Base-by-base conservation (phyloP, 805 yeast species). In the Suhomyces vadensis region DNA sequence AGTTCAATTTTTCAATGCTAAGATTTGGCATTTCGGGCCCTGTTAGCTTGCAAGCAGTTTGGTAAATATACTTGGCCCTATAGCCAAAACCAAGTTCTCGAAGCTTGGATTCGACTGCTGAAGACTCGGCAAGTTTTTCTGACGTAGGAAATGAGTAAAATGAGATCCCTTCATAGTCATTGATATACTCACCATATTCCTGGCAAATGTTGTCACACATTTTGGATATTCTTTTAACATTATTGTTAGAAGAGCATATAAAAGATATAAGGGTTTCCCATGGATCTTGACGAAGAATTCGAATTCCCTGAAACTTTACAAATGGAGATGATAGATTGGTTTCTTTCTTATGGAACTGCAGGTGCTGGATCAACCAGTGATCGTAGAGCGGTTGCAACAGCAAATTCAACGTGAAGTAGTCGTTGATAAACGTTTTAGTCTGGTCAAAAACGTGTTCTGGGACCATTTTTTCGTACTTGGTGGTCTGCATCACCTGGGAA, bases 191-290 rank as follows among this genome's bases (percentile, higher is more conserved):
- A 5, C 98, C 98, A 60, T 79, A 91, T 45, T 84, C 74, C 1
- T 67, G 55, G 57, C 96, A 84, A 27, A 94, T 67, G 37, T 76
- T 75, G 50, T 87, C 88, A 61, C 97, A 94, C 96, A 94, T 90
- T 55, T 85, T 84, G 2, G 96, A 85, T 37, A 94, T 94, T 27
- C 99, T 74, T 57, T 92, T 89, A 42, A 94, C 94, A 57, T 94
- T 94, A 65, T 94, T 94, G 63, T 94, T 94, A n/a, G 95, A 83
- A 1, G 96, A 88, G 65, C 98, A 94, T 8, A 94, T 94, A 52
- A 92, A 94, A 2, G 94, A 86, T 14, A 92, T 69, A 36, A 90
- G 69, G 35, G 92, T 89, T 54, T 94, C 99, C 98, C 98, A 94
- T 0, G 99, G 98, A 51, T 92, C 97, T 62, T 94, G 98, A 27